A percentile compares a stretch with the other conserved stretches of the same genome.
Evolutionary conservation across 176 grass and related monocot species (phyloP).

Genomic region (Musa beccarii): DNA sequence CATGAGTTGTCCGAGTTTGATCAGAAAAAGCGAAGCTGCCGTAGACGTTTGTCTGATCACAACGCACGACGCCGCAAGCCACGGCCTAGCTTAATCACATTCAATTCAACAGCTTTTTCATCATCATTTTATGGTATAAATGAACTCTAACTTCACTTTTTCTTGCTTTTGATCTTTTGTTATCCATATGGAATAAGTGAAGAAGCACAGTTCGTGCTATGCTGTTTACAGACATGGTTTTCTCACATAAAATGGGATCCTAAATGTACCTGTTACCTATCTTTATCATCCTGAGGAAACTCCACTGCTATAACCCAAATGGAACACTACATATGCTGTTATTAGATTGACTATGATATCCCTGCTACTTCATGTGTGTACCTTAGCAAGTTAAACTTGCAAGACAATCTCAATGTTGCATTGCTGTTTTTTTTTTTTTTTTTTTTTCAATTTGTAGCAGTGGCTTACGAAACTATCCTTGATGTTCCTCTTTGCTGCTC

Average conservation of each 20-base stretch:
- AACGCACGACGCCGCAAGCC: conserved; percentile 87
- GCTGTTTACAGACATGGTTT: background rate
- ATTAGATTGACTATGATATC: background rate
- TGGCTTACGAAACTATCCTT: too few species aligned
- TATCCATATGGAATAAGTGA: background rate
- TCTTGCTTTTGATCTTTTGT: background rate
- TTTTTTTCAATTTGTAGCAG: too few species aligned
- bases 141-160: background rate
- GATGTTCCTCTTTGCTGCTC: too few species aligned
- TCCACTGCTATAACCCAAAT: background rate
- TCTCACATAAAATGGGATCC: background rate
- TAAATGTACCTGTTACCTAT: background rate
- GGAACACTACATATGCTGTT: background rate
- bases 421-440: background rate
- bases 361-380: background rate
- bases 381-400: background rate
- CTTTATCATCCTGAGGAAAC: background rate
- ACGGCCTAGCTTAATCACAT: conserved; percentile 56
- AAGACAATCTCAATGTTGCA: background rate
- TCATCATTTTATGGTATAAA: conserved; percentile 63
- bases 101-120: conserved; percentile 54
- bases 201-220: background rate
- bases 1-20: conserved; percentile 85
- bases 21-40: conserved; percentile 88
- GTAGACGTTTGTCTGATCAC: conserved; percentile 83